Base-by-base conservation (phyloP, 208 protist species). In the Tritrichomonas musculus region DNA sequence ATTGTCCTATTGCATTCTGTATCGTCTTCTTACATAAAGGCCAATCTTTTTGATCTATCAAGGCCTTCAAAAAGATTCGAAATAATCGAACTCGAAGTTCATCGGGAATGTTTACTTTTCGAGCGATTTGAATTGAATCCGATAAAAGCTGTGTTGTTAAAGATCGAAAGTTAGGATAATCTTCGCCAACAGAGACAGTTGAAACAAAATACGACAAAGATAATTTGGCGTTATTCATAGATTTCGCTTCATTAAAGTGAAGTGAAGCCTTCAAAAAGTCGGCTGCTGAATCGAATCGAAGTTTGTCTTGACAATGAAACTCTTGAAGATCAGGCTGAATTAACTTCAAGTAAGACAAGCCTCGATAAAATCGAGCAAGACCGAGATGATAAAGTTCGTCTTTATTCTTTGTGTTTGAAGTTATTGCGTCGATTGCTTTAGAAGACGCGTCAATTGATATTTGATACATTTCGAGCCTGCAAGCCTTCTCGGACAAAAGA, bases 11-110 rank as follows among this genome's bases (percentile, higher is more conserved):
- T 53, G 77, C 77, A 22, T 57, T 5, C 8, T 88, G 41, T 22
- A 88, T 57, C 0, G 57, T 20, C 57, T 88, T 88, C 22, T n/a
- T 53, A 47, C 77, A 60, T 14, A 33, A 14, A 39, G n/a, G 0
- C 77, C 77, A 88, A 57, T 88, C 77, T 30, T 88, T 88, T 30
- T 88, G 77, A 27, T 88, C 77, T 11, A 88, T 88, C 0, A 88
- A 30, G 17, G 39, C 41, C 17, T 39, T 27, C 8, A 88, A 30
- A 57, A 57, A 88, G 17, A 60, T 57, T 53, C 77, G 20, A 88
- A 55, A 88, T 33, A 88, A 33, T n/a, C 41, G 27, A 33, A 88
- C 77, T 22, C 77, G 8, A 3, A 88, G n/a, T 39, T 57, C 47
- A 88, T 88, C 77, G 39, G 27, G 47, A 20, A 88, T 88, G 0